Conservation (phyloP, 1,284 basidiomycete genomes). For the Macrocystidia cucumis region DNA sequence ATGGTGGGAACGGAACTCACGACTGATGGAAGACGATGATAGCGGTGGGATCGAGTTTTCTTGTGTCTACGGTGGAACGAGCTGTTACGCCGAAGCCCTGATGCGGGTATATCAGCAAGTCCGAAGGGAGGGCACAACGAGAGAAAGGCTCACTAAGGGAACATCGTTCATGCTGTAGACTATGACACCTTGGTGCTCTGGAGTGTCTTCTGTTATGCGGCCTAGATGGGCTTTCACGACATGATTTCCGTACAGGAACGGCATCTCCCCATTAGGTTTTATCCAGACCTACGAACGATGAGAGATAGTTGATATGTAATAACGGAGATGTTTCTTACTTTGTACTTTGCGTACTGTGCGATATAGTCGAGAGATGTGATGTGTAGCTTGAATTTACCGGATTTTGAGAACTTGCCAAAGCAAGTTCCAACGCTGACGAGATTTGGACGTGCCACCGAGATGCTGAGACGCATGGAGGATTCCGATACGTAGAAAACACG, state of each 20-base stretch:
- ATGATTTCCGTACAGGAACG: slow-evolving; percentile 98
- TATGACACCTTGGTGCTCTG: slow-evolving; percentile 98
- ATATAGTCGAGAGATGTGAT: slow-evolving; percentile 91
- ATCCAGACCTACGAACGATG: slow-evolving; percentile 80
- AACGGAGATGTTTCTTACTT: slow-evolving; percentile 43
- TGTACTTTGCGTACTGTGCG: slow-evolving; percentile 97
- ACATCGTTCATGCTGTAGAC: slow-evolving; percentile 94
- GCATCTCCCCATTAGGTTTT: slow-evolving; percentile 99
- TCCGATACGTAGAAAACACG: slow-evolving; percentile 93
- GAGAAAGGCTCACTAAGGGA: slow-evolving; percentile 58
- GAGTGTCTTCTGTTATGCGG: slow-evolving; percentile 98
- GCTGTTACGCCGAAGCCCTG: slow-evolving; percentile 98
- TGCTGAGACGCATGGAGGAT: slow-evolving; percentile 86
- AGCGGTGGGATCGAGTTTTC: slow-evolving; percentile 96
- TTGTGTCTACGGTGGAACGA: slow-evolving; percentile 90
- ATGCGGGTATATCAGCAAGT: slow-evolving; percentile 8
- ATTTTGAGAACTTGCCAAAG: slow-evolving; percentile 97
- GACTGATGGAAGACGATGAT: slow-evolving; percentile 99
- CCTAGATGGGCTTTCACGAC: slow-evolving; percentile 98
- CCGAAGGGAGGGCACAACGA: neutral
- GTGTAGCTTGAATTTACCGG: slow-evolving; percentile 96
- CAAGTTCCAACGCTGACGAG: slow-evolving; percentile 94
- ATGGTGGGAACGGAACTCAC: slow-evolving; percentile 37
- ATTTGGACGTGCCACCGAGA: slow-evolving; percentile 89
- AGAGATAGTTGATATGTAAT: neutral